Evolutionary conservation across 2,329 filamentous ascomycete species (phyloP).

Genomic region (Uncinocarpus reesii): DNA sequence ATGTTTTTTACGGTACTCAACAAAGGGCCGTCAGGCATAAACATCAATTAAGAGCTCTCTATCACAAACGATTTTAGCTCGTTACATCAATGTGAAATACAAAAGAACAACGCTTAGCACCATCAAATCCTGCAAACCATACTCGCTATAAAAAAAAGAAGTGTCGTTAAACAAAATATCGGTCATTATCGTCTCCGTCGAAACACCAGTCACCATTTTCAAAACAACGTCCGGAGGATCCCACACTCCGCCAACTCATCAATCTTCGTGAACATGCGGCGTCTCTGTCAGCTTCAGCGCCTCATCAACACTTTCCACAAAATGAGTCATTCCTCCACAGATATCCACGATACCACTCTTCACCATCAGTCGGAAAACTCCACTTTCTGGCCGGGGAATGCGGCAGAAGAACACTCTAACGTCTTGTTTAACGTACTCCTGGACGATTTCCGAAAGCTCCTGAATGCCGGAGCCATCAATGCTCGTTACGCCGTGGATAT

Average conservation of each 20-base stretch:
- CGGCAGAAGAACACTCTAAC: constrained; percentile 51
- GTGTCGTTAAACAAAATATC: too few species aligned
- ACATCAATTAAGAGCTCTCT: too few species aligned
- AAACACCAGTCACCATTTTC: neutral
- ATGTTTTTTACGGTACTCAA: too few species aligned
- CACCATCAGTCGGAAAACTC: constrained; percentile 63
- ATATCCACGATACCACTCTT: constrained; percentile 75
- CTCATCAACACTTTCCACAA: constrained; percentile 73
- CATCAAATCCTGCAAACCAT: too few species aligned
- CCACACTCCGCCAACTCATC: neutral
- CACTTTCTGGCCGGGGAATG: constrained; percentile 39
- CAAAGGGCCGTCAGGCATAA: too few species aligned
- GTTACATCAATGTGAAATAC: too few species aligned
- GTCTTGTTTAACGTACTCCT: constrained; percentile 62
- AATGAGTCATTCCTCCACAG: constrained; percentile 66
- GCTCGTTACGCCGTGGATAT: constrained; percentile 92
- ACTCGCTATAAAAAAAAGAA: too few species aligned
- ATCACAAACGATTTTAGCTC: too few species aligned
- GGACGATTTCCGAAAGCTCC: constrained; percentile 81
- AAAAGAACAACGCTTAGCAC: too few species aligned
- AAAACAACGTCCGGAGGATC: neutral
- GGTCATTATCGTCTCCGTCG: too few species aligned
- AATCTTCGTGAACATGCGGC: constrained; percentile 40
- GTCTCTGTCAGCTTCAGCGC: constrained; percentile 71
- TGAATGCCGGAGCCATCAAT: constrained; percentile 90